Evolutionary conservation across 148 eudicot species (phyloP), one percentile per base, ranked within the genome.

Genomic region (Amaranthus palmeri): DNA sequence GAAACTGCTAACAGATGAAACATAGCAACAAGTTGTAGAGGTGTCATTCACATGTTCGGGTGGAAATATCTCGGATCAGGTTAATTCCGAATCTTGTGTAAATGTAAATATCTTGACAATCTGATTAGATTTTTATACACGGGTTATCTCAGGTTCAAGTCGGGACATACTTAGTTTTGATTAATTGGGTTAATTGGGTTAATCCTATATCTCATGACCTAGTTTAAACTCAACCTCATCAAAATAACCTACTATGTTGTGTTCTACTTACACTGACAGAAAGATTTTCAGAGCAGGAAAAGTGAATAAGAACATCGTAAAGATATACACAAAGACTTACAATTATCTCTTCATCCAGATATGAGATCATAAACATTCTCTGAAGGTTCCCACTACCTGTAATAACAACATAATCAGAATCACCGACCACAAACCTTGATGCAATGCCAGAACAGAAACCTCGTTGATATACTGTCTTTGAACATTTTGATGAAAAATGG

Each of bases 321-420:
- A 65, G 11, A 68, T 6, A 54, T 59, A 64, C 45, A 64, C 11
- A 71, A 45, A 46, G 45, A 80, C 89, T 86, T 84, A 93, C 98
- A 78, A 93, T 81, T 56, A 93, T 87, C 79, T 93, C 98, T 36
- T 87, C 98, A 77, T 93, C 98, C 62, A 93, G 92, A 80, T 93
- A 93, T 53, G 98, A 93, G 65, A 93, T 90, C 92, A 93, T 83
- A 55, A 93, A 87, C 68, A 88, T 64, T 70, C 96, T 93, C 80
- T 90, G 83, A 59, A 82, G 86, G 51, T 81, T 75, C 70, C 96
- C 96, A 77, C 81, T 96, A 90, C 86, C 58, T 69, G 12, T 51
- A 52, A 83, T 53, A 65, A 65, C 46, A 72, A 60, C 18, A 61
- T 1, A 49, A 53, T 67, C 6, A 61, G 69, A 66, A 13, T 42